These are phyloP conservation scores for Pythium monospermum DNA, from an alignment of 352 stramenopile species.

Conservation along the genomic window DNA sequence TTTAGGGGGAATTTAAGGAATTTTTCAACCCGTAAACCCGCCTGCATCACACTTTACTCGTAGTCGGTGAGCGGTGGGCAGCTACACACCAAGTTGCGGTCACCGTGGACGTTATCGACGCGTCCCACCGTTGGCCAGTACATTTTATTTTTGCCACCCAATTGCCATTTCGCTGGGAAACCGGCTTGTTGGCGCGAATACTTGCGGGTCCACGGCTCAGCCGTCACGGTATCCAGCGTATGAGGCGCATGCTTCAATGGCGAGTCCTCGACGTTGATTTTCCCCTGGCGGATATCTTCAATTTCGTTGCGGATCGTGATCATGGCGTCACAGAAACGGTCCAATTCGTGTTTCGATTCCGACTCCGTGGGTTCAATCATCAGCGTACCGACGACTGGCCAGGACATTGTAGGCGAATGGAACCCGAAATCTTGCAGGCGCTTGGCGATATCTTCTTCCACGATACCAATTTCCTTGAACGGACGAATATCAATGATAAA, in stretches of 20 bases:
- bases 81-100: conserved; percentile 98
- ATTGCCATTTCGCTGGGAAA: conserved; percentile 95
- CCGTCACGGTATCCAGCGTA: conserved; percentile 93
- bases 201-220: conserved; percentile 90
- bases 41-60: too few relatives aligned
- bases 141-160: conserved; percentile 90
- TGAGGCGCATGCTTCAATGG: conserved; percentile 97
- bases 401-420: conserved; percentile 99
- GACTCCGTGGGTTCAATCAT: conserved; percentile 99
- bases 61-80: conserved; percentile 96
- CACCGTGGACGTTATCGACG: conserved; percentile 98
- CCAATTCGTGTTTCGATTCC: conserved; percentile 97
- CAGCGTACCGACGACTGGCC: conserved; percentile 96
- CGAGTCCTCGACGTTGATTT: conserved; percentile 88
- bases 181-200: conserved; percentile 93
- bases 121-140: conserved; percentile 97
- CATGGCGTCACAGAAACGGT: conserved; percentile 97
- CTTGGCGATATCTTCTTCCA: conserved; percentile 98
- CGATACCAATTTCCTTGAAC: conserved; percentile 95
- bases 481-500: conserved; percentile 99
- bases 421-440: conserved; percentile 99
- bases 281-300: conserved; percentile 92
- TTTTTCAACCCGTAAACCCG: too few relatives aligned
- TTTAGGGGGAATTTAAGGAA: background rate
- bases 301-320: conserved; percentile 97